These are phyloP conservation scores for Tetraselmis striata DNA, from an alignment of 139 green algal species.

Conservation along the genomic window DNA sequence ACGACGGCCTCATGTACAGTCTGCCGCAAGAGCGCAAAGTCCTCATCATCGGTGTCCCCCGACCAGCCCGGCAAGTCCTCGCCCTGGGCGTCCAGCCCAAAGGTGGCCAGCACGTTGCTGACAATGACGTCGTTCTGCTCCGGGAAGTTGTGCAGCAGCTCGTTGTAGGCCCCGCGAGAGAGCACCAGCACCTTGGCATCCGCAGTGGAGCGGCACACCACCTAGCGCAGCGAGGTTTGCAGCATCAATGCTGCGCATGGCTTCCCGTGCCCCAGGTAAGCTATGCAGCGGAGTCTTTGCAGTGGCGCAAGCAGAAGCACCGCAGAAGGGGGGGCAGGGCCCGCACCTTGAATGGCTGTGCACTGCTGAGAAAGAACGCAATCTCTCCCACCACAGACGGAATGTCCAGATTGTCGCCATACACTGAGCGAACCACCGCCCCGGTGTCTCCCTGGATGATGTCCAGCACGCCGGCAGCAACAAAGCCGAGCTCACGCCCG, in stretches of 20 bases:
- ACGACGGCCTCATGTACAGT: no score
- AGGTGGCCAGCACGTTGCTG: conserved; percentile 23
- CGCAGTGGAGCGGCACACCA: no score
- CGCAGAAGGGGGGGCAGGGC: no score
- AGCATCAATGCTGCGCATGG: no score
- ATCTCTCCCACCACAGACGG: conserved; percentile 14
- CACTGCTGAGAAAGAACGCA: conserved; percentile 32
- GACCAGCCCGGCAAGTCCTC: conserved; percentile 17
- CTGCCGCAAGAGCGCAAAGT: conserved; percentile 5
- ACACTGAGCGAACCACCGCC: conserved; percentile 5
- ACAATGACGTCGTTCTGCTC: conserved; percentile 36
- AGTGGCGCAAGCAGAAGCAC: no score
- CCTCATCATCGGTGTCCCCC: no score
- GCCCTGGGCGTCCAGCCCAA: conserved; percentile 26
- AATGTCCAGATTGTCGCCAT: conserved; percentile 12
- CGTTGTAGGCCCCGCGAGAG: conserved; percentile 26
- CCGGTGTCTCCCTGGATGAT: conserved; percentile 14
- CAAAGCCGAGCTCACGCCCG: conserved; percentile 23
- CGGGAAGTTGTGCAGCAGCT: conserved; percentile 25
- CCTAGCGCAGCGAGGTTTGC: no score
- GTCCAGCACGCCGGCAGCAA: conserved; percentile 24
- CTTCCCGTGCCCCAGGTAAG: no score
- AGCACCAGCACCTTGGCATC: conserved; percentile 27
- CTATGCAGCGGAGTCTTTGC: no score
- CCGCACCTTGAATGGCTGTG: no score